These are phyloP conservation scores for Aspergillus taichungensis DNA, from an alignment of 495 filamentous ascomycete species.

Conservation along the genomic window DNA sequence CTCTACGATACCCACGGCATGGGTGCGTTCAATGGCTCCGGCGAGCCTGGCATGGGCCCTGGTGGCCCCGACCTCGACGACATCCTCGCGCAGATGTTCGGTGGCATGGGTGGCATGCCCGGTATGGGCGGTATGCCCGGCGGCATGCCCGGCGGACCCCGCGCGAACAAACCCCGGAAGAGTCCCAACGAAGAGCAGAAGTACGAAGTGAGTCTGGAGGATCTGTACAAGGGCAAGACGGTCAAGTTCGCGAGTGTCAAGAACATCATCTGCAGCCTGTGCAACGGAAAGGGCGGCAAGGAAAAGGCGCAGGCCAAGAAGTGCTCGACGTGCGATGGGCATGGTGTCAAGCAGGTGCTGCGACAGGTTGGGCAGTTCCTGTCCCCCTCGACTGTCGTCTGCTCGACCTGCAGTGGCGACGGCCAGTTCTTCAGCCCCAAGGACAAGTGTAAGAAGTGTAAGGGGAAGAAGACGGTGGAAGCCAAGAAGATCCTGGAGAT, in stretches of 20 bases:
- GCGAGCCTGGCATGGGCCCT: conserved; percentile 55
- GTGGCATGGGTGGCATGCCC: conserved; percentile 36
- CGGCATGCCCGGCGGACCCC: conserved; percentile 52
- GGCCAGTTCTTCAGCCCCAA: conserved; percentile 85
- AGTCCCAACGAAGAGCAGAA: conserved; percentile 81
- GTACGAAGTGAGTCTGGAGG: conserved; percentile 84
- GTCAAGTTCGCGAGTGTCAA: conserved; percentile 91
- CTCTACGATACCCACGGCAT: conserved; percentile 92
- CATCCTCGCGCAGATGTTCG: conserved; percentile 89
- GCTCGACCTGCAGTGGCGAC: conserved; percentile 69
- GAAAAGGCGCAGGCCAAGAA: conserved; percentile 79
- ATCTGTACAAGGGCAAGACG: conserved; percentile 97
- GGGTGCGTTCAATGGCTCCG: conserved; percentile 74
- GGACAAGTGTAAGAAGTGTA: conserved; percentile 97
- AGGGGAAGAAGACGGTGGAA: conserved; percentile 70
- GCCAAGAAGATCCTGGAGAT: conserved; percentile 91
- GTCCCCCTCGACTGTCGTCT: conserved; percentile 62
- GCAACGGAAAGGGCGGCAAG: conserved; percentile 87
- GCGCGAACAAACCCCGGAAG: conserved; percentile 52
- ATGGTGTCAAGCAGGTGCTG: conserved; percentile 61
- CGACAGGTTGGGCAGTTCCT: conserved; percentile 73
- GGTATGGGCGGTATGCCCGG: conserved; percentile 45
- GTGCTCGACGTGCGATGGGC: conserved; percentile 75
- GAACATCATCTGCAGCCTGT: conserved; percentile 77
- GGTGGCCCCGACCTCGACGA: conserved; percentile 76